Evolutionary conservation across 192 early-diverging fungal species (phyloP), one percentile per base, ranked within the genome.

Genomic region (Chytriomyces sp.): DNA sequence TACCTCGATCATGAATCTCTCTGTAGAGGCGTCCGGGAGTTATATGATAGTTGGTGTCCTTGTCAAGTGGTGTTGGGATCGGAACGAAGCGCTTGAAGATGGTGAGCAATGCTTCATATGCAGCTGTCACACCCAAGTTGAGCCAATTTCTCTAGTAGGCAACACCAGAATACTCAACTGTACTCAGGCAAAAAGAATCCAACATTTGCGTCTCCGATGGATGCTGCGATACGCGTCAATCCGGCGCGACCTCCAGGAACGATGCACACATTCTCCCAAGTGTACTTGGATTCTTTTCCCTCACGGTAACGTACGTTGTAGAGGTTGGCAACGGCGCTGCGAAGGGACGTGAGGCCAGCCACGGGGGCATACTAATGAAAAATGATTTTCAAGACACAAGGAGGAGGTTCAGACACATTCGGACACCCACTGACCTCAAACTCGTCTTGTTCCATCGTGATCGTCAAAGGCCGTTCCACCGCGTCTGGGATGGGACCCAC

Each of bases 191-290:
- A 69, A 64, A 86, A 86, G 52, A 85, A 85, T 2, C 85, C 85
- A 14, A 86, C 85, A 44, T 85, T 78, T 1, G 82, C 70, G 57
- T 86, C 78, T 0, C 81, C 83, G 22, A 86, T 78, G 4, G 70
- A 80, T 4, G 79, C 74, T 17, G 83, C 85, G 4, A 86, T 82
- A 3, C 85, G 64, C 2, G 85, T 86, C 64, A 86, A 65, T 17
- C 83, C 85, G 12, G 85, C 85, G 33, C 85, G 74, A 37, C 85
- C 85, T 60, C 85, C 85, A 6, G 85, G 85, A n/a, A 83, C 81
- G 53, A 86, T 79, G 39, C 85, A 86, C 2, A 85, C 83, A 63
- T 86, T 86, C 60, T 83, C 77, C 44, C 64, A 72, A 25, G 83
- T 85, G 41, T 86, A 86, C 60, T 85, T 75, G 6, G 75, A 78